Evolutionary conservation across 768 basidiomycete species (phyloP), one percentile per base, ranked within the genome.

Genomic region (Saitozyma podzolica): DNA sequence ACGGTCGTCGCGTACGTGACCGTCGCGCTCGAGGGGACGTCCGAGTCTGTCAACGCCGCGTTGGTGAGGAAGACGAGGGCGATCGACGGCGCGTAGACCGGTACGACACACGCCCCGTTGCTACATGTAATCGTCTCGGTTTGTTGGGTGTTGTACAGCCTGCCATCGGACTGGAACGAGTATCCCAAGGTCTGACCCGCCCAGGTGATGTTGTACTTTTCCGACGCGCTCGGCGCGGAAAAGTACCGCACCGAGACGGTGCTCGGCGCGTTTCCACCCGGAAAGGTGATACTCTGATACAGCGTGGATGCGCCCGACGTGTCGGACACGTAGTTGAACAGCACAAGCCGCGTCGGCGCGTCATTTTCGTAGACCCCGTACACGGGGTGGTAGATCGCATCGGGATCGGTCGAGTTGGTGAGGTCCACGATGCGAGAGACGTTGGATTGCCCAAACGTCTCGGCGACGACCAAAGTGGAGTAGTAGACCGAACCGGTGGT

Each of bases 361-460:
- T 85, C 85, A 61, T 87, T 83, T 75, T 92, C 89, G 73, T 91
- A 91, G 57, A 92, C 84, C 7, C 84, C 88, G 73, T 90, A 88
- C 0, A 40, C 84, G 82, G 62, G 89, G 6, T 87, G 88, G 65
- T 80, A 85, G 67, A 81, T 84, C 50, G 78, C 83, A 66, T 81
- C 85, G 29, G 29, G 29, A 5, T 29, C 29, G 45, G 13, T 47
- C 45, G 45, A 47, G 40, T 67, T 61, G 50, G 61, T 58, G 40
- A 89, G 82, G 77, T 92, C 90, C 41, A 89, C 78, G 40, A 92
- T 82, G 62, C 85, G 88, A 1, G 88, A 85, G 1, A 76, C 80
- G 76, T 87, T 86, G 47, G 84, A 84, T 50, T 83, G 81, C n/a
- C 89, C 89, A 40, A 91, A 82, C 4, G 84, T 82, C 76, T 92